phyloP scores from a whole-genome alignment of 2,329 filamentous ascomycete species.

The Pestalotiopsis sp. region DNA sequence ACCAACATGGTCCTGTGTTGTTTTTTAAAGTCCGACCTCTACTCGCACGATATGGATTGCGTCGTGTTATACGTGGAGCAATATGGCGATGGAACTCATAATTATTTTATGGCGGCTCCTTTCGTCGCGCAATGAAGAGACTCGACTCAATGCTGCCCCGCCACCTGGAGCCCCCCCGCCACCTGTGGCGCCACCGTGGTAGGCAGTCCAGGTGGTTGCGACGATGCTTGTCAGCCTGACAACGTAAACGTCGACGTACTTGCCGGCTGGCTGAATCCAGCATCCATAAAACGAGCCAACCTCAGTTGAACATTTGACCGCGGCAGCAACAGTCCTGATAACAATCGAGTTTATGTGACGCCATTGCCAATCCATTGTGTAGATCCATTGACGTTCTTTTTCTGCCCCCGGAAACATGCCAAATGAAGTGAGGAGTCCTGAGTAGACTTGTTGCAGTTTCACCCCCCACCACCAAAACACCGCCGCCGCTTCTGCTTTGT shows the following conservation, averaged over 20 bases:
- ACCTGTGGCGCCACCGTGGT: not conserved
- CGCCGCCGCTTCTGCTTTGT: not conserved
- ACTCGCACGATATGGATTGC: too few species aligned
- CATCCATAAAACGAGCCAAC: not conserved
- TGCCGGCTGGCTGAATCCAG: constrained; percentile 1
- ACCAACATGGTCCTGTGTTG: too few species aligned
- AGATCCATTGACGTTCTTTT: not conserved
- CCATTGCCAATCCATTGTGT: not conserved
- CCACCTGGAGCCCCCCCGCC: not conserved
- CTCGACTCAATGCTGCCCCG: not conserved
- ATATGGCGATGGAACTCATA: too few species aligned
- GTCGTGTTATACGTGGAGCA: too few species aligned
- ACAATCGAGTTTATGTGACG: not conserved
- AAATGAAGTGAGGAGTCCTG: not conserved
- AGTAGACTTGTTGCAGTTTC: not conserved
- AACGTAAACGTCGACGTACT: not conserved
- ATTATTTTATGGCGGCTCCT: too few species aligned
- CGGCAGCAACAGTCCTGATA: not conserved
- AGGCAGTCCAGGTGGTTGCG: constrained; percentile 3
- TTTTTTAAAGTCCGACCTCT: too few species aligned
- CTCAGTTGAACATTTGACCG: not conserved
- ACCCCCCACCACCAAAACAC: not conserved
- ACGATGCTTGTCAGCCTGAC: not conserved
- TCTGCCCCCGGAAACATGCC: not conserved
- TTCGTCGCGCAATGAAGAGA: too few species aligned